Evolutionary conservation across 345 rosid genomes (phyloP).

Genomic region (Eucalyptus microcorys): DNA sequence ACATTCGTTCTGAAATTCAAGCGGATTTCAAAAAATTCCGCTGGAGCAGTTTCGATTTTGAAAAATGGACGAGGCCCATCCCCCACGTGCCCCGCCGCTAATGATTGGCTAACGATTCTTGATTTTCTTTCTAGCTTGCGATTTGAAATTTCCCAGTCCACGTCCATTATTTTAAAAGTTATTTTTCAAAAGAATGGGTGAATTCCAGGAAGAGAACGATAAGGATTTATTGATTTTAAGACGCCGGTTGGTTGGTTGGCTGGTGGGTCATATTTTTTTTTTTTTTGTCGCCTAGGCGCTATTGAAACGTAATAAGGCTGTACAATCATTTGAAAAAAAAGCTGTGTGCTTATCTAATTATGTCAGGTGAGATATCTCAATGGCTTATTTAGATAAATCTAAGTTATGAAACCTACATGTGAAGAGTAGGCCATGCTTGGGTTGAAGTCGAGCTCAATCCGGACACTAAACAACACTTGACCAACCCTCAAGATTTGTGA

Average conservation of each 20-base stretch:
- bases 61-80: neutral
- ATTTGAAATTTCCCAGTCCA: neutral
- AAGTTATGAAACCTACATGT: neutral
- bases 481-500: neutral
- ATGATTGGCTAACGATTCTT: neutral
- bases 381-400: neutral
- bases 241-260: neutral
- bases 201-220: neutral
- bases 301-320: neutral
- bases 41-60: neutral
- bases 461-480: neutral
- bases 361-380: neutral
- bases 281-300: neutral
- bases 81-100: neutral
- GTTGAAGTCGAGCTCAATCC: neutral
- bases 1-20: neutral
- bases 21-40: neutral
- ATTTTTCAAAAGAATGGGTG: neutral
- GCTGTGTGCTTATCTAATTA: neutral
- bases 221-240: neutral
- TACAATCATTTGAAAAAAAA: neutral
- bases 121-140: neutral
- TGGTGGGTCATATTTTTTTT: neutral
- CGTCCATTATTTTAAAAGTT: neutral
- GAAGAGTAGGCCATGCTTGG: neutral